Base-by-base conservation (phyloP, 306 rosid genomes). In the Fagus sylvatica region DNA sequence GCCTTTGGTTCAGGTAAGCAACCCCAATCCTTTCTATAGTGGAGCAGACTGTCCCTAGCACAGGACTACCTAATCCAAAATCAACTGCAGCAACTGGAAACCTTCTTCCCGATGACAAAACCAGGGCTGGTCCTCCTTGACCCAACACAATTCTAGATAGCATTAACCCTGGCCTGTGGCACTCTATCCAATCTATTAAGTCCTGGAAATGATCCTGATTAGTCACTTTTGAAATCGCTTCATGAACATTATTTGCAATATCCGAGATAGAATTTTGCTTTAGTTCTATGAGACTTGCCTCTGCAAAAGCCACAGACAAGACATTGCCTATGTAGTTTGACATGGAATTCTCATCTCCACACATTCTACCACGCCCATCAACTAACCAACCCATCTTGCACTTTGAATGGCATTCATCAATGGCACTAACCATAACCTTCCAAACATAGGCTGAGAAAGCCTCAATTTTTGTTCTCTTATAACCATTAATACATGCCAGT, bases 311-410 rank as follows among this genome's bases (percentile, higher is more conserved):
- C 54, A 92, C 36, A 39, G 95, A 92, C 78, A 89, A 61, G 3
- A 94, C 96, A 81, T 92, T 94, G 1, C 97, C 97, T 1, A 93
- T 84, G 82, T 91, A 93, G 74, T 88, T 91, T 60, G 91, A 87
- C 97, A 92, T 84, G 11, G 81, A 64, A 54, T 77, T 83, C 34
- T 74, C 13, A 2, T 33, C 67, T 16, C 33, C 71, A 1, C 68
- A 69, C 74, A 94, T 51, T 78, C 91, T 86, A 6, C 76, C 69
- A 33, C 95, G 79, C 48, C 97, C 97, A 43, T 94, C 97, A 4
- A 94, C 88, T 28, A 92, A 73, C 98, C 98, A 89, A 41, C 97
- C 98, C 97, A 92, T 92, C 86, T 81, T 94, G 83, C 93, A 89
- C 19, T 4, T 86, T 17, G 83, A 53, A 75, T 79, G 68, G 34